Evolutionary conservation across 140 eudicot genomes (phyloP), one percentile per base, ranked within the genome.

Genomic region (Flaveria floridana): DNA sequence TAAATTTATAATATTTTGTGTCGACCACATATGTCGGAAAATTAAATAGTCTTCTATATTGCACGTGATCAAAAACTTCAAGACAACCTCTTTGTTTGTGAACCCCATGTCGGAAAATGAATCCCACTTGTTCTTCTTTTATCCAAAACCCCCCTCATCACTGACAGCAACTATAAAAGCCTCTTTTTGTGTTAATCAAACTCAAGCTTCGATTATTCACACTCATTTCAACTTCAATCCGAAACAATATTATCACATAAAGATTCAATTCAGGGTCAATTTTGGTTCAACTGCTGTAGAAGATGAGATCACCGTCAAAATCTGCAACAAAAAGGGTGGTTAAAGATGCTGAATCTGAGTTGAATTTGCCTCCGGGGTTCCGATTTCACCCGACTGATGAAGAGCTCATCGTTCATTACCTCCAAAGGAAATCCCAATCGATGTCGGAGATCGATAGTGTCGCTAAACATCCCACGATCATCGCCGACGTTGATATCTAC

Each of bases 341-440:
- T 15, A 65, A 58, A 65, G 82, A 82, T 65, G 85, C 76, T 55
- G 85, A 72, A 73, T 56, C 82, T 14, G 82, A 79, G 68, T 39
- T 79, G 68, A 79, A 76, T 9, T 65, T 83, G 56, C 86, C 86
- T 1, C 84, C 84, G 0, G 86, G 86, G 1, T 83, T 83, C 70
- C 81, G 86, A 2, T 83, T 79, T 51, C 81, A 83, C 68, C 86
- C 86, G 2, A 83, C 86, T 0, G 86, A 83, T 42, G 86, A 83
- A 42, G 86, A 83, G 55, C 76, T 83, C 28, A 66, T 83, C 7
- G 76, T 83, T 56, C 81, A 83, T 16, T 83, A 83, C 48, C 82
- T 83, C 6, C 70, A 47, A n/a, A 66, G 76, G 18, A 83, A 75
- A 34, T 68, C 81, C 15, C 48, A 23, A 11, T 11, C 59, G 26